Conservation (phyloP, 495 filamentous ascomycete species). For the Penicillium cinerascens region DNA sequence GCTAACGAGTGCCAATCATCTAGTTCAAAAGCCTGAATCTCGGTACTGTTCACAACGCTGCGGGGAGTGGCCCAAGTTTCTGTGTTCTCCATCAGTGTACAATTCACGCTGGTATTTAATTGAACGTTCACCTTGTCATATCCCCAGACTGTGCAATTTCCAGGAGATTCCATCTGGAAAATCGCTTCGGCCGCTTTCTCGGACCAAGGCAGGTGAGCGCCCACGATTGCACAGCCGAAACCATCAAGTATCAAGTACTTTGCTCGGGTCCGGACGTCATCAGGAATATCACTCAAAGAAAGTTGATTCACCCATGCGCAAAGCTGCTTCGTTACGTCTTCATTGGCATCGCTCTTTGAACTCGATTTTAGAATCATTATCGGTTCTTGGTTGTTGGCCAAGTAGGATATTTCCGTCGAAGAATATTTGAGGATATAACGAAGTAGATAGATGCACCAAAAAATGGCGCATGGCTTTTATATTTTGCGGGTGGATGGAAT, state of each 20-base stretch:
- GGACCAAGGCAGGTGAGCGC: slow-evolving; percentile 39
- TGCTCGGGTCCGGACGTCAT: slow-evolving; percentile 13
- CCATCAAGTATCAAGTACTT: slow-evolving; percentile 48
- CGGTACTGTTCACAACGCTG: slow-evolving; percentile 40
- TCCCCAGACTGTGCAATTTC: slow-evolving; percentile 27
- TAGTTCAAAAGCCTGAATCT: slow-evolving; percentile 42
- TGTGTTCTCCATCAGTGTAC: too few relatives aligned
- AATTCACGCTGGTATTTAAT: background rate
- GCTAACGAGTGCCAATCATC: slow-evolving; percentile 41
- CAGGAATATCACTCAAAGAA: background rate
- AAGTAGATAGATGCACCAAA: too few relatives aligned
- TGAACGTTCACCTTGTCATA: slow-evolving; percentile 15
- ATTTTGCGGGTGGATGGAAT: too few relatives aligned
- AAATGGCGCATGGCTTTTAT: too few relatives aligned
- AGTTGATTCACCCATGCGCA: background rate
- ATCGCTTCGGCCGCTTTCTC: slow-evolving; percentile 30
- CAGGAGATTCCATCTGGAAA: slow-evolving; percentile 27
- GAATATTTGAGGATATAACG: too few relatives aligned
- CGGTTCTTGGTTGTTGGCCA: too few relatives aligned
- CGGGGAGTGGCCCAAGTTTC: slow-evolving; percentile 25
- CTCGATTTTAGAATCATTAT: too few relatives aligned
- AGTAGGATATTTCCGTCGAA: too few relatives aligned
- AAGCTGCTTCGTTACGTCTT: too few relatives aligned
- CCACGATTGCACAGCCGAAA: slow-evolving; percentile 37
- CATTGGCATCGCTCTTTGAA: too few relatives aligned